Evolutionary conservation across 805 yeast species (phyloP).

Genomic region (Teunomyces barrocoloradensis): DNA sequence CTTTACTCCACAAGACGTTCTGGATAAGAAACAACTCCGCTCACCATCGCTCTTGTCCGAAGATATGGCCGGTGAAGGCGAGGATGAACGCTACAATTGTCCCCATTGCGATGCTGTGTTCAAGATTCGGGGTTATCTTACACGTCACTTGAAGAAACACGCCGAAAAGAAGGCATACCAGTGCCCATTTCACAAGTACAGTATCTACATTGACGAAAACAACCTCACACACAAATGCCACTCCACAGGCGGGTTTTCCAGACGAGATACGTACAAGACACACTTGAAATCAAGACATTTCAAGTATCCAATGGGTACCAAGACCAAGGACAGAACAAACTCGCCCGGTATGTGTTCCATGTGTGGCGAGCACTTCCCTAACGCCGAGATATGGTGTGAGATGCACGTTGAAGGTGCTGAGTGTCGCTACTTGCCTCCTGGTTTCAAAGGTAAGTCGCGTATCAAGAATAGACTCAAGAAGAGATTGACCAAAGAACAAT

Average conservation of each 20-base stretch:
- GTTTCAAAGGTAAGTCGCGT: conserved; percentile 43
- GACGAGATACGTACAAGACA: conserved; percentile 59
- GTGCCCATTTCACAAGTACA: conserved; percentile 49
- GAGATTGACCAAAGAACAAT: conserved; percentile 28
- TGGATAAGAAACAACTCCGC: conserved; percentile 4
- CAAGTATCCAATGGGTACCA: conserved; percentile 55
- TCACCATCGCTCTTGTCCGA: conserved; percentile 11
- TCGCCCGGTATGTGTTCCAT: conserved; percentile 53
- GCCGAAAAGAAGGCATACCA: conserved; percentile 47
- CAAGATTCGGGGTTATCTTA: conserved; percentile 52
- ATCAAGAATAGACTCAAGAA: conserved; percentile 42
- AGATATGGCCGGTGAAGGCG: conserved; percentile 17
- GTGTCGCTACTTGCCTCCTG: conserved; percentile 44
- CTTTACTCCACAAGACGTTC: conserved; percentile 17
- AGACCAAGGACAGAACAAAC: conserved; percentile 41
- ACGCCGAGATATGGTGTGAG: conserved; percentile 52
- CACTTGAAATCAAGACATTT: conserved; percentile 58
- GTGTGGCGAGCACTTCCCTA: conserved; percentile 49
- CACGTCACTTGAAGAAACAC: conserved; percentile 56
- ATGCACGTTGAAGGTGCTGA: conserved; percentile 49
- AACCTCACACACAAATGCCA: conserved; percentile 48
- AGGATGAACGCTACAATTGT: conserved; percentile 35
- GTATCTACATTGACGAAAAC: conserved; percentile 37
- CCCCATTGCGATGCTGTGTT: conserved; percentile 48
- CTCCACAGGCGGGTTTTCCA: conserved; percentile 56